phyloP scores from a whole-genome alignment of 2,329 filamentous ascomycete genomes.

The Diaporthe citrichinensis region DNA sequence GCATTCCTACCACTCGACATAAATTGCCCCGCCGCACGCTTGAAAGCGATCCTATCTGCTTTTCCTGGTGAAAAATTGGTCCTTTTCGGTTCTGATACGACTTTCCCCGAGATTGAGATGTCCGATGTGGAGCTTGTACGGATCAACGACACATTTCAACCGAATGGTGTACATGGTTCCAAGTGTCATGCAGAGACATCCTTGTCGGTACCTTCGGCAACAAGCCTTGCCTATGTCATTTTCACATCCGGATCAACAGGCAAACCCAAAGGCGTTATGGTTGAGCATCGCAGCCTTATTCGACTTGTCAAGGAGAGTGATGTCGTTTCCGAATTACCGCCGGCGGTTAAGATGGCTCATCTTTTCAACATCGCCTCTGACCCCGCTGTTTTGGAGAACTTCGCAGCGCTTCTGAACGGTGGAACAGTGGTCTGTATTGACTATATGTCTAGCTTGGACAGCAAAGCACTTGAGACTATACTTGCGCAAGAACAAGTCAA shows the following conservation, averaged over 20 bases:
- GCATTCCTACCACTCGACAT: background rate
- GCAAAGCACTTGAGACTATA: background rate
- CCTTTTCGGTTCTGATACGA: background rate
- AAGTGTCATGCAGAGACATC: background rate
- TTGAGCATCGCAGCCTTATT: slow-evolving; percentile 7
- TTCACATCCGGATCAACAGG: slow-evolving; percentile 10
- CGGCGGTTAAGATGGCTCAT: background rate
- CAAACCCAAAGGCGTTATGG: slow-evolving; percentile 8
- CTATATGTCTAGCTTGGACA: background rate
- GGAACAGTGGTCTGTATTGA: slow-evolving; percentile 3
- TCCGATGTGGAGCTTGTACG: background rate
- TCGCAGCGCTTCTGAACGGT: slow-evolving; percentile 5
- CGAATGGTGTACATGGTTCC: background rate
- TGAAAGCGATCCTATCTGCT: background rate
- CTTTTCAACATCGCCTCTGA: slow-evolving; percentile 7
- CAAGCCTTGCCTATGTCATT: background rate
- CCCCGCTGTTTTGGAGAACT: slow-evolving; percentile 8
- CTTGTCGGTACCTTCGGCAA: background rate
- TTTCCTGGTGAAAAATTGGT: background rate
- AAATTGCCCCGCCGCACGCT: background rate
- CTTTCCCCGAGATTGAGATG: background rate
- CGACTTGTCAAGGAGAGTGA: background rate
- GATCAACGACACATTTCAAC: background rate
- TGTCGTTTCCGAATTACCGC: background rate
- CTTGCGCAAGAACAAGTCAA: slow-evolving; percentile 1